Conservation (phyloP, 139 green algal species). For the Haematococcus lacustris region DNA sequence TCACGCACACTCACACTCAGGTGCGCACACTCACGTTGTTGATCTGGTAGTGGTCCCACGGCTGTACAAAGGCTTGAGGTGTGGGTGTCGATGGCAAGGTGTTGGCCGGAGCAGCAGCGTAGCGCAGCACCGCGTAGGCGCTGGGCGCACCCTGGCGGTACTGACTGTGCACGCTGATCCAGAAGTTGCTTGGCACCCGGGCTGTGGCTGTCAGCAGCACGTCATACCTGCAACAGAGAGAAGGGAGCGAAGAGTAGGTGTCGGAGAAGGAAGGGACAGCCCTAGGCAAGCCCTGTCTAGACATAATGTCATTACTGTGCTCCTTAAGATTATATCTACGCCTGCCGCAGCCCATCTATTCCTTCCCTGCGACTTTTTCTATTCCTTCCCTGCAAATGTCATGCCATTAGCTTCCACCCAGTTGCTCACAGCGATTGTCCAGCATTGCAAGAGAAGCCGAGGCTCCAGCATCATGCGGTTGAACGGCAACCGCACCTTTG, state of each 20-base stretch:
- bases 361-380: too few species aligned
- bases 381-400: too few species aligned
- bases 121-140: conserved; percentile 39
- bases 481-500: conserved; percentile 61
- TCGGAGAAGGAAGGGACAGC: neutral
- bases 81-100: conserved; percentile 13
- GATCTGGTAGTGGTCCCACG: neutral
- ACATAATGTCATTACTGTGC: too few species aligned
- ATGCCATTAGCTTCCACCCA: too few species aligned
- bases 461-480: too few species aligned
- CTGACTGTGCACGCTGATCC: conserved; percentile 34
- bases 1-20: too few species aligned
- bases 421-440: too few species aligned
- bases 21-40: too few species aligned
- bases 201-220: conserved; percentile 43
- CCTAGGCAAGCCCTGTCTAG: neutral
- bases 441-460: too few species aligned
- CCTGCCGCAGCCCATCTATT: too few species aligned
- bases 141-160: conserved; percentile 27
- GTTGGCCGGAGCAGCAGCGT: conserved; percentile 9
- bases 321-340: too few species aligned
- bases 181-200: conserved; percentile 29
- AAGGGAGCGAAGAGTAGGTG: neutral
- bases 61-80: neutral
- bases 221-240: conserved; percentile 34